Conservation (phyloP, 1,284 basidiomycete genomes). For the Sphagnurus paluster region DNA sequence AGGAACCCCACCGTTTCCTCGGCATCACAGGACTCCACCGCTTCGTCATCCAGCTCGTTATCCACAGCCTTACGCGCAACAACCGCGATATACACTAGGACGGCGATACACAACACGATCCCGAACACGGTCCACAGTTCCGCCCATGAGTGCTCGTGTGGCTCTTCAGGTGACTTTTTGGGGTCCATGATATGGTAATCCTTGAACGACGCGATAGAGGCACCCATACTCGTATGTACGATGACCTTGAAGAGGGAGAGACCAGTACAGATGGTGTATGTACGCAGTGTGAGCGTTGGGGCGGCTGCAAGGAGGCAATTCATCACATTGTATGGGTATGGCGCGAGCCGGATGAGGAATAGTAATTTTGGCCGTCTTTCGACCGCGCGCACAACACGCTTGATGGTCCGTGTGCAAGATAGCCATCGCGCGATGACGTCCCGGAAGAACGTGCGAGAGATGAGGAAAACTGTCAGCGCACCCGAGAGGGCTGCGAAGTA, state of each 20-base stretch:
- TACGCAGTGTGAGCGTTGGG: slow-evolving; percentile 76
- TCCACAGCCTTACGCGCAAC: slow-evolving; percentile 82
- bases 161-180: slow-evolving; percentile 28
- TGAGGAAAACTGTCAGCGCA: slow-evolving; percentile 74
- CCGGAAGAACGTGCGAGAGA: slow-evolving; percentile 74
- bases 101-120: slow-evolving; percentile 69
- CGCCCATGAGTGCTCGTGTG: slow-evolving; percentile 51
- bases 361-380: slow-evolving; percentile 83
- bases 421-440: slow-evolving; percentile 73
- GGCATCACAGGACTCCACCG: slow-evolving; percentile 34
- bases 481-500: slow-evolving; percentile 83
- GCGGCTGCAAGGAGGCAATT: slow-evolving; percentile 87
- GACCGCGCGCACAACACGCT: slow-evolving; percentile 81
- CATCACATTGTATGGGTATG: slow-evolving; percentile 88
- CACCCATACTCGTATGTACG: slow-evolving; percentile 81
- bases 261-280: slow-evolving; percentile 79
- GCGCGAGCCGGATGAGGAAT: slow-evolving; percentile 84
- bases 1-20: slow-evolving; percentile 52
- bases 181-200: slow-evolving; percentile 52
- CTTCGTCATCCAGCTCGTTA: slow-evolving; percentile 61
- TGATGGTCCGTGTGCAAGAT: slow-evolving; percentile 60
- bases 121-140: slow-evolving; percentile 71
- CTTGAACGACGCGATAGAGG: slow-evolving; percentile 81
- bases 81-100: slow-evolving; percentile 78
- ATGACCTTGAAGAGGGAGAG: slow-evolving; percentile 85